Evolutionary conservation across 495 filamentous ascomycete genomes (phyloP), one percentile per base, ranked within the genome.

Genomic region (Aspergillus saccharolyticus): DNA sequence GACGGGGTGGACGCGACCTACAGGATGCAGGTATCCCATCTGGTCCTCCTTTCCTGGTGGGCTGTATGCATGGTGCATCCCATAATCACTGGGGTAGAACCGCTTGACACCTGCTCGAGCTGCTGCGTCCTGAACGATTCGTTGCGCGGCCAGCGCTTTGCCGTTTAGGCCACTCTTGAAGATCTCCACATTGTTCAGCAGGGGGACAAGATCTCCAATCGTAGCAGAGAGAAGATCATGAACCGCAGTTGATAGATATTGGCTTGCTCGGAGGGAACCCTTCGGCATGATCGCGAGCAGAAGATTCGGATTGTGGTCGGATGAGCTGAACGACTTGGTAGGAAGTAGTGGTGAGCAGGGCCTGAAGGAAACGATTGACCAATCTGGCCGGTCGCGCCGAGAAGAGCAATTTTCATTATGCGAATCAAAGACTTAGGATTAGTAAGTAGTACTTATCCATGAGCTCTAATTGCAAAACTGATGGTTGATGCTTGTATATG

Each of bases 351-450:
- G 42, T 53, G 9, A 57, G 45, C 15, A 62, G 52, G 22, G 59
- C 51, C 2, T 15, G 44, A 14, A 62, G 54, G 19, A 62, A n/a
- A 57, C 5, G 51, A 18, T 7, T 39, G 54, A 45, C 59, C 55
- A 12, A 62, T 52, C 45, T 62, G 59, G 55, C 59, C 59, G 16
- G 51, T 62, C 44, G 59, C 17, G 44, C 59, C 59, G 45, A 62
- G 45, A 50, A 62, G 59, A 18, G 59, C 55, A 39, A 57, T 52
- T 39, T 39, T 55, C 18, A 42, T 54, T 16, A 10, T 15, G 43
- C n/a, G 43, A n/a, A 4, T 3, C 25, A 9, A 28, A 28, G 9
- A 28, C 25, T 28, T 4, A 28, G n/a, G n/a, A n/a, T n/a, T n/a
- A 28, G 25, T 28, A 28, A 28, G 25, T 9, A 4, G 4, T 28